Conservation (phyloP, 2,329 filamentous ascomycete species). For the Polychaeton citri region DNA sequence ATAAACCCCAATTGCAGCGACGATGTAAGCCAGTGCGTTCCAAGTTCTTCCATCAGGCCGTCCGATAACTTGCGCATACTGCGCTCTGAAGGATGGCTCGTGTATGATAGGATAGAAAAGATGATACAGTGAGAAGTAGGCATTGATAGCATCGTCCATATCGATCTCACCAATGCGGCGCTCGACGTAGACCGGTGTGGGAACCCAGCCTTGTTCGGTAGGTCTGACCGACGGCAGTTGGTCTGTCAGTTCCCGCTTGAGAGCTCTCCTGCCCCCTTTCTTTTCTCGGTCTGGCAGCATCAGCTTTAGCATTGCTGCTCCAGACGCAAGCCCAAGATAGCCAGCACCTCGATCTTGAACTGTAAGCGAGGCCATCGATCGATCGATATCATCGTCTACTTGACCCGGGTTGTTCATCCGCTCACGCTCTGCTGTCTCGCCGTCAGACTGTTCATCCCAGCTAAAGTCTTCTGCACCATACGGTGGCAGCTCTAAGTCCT, state of each 20-base stretch:
- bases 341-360: conserved; percentile 25
- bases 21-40: conserved; percentile 33
- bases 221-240: background rate
- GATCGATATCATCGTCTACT: conserved; percentile 6
- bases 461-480: conserved; percentile 14
- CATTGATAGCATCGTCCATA: conserved; percentile 21
- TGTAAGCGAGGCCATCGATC: conserved; percentile 21
- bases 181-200: conserved; percentile 10
- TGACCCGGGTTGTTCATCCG: conserved; percentile 3
- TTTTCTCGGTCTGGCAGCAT: conserved; percentile 11
- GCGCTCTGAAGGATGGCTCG: conserved; percentile 34
- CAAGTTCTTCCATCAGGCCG: conserved; percentile 29
- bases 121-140: conserved; percentile 36
- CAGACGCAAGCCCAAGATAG: conserved; percentile 34
- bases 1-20: conserved; percentile 33
- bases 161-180: conserved; percentile 16
- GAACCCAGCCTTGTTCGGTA: conserved; percentile 8
- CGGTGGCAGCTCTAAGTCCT: conserved; percentile 13
- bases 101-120: conserved; percentile 35
- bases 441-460: conserved; percentile 14
- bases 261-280: conserved; percentile 1
- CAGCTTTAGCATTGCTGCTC: conserved; percentile 30
- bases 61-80: conserved; percentile 31
- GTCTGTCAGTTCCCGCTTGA: background rate
- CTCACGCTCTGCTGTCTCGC: conserved; percentile 4